Conservation (phyloP, 768 basidiomycete species). For the Lentinula edodes region DNA sequence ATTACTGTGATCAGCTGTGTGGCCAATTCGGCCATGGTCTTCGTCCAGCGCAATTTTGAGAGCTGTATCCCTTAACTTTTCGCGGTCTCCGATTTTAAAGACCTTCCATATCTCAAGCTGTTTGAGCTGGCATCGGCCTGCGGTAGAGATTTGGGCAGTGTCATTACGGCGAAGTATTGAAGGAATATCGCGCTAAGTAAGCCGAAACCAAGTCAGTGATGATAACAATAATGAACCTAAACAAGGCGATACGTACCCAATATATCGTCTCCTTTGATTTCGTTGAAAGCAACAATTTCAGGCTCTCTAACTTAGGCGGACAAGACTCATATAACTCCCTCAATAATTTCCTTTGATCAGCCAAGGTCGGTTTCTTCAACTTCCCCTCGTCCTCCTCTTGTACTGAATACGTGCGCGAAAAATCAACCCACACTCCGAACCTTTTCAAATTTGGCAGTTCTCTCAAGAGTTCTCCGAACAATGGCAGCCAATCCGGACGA, state of each 20-base stretch:
- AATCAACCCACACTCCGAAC: neutral
- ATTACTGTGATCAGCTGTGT: neutral
- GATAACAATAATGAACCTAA: neutral
- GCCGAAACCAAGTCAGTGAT: neutral
- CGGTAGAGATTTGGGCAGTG: neutral
- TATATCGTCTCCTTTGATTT: neutral
- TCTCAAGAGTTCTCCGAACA: neutral
- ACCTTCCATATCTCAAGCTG: conserved; percentile 1
- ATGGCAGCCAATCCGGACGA: neutral
- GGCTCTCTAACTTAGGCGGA: neutral
- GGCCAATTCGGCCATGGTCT: neutral
- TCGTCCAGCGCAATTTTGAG: neutral
- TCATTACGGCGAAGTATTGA: neutral
- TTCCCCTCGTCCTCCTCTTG: neutral
- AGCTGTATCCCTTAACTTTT: neutral
- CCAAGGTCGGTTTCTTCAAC: too few species aligned
- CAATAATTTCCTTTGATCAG: neutral
- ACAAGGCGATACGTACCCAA: neutral
- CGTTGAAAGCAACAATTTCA: neutral
- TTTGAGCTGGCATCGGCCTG: neutral
- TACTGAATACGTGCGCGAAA: neutral
- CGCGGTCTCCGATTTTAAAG: neutral
- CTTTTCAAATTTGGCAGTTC: neutral
- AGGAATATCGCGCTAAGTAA: neutral
- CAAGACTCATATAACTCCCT: neutral